These are phyloP conservation scores for Irineochytrium annulatum DNA, from an alignment of 192 early-diverging fungal species.

Conservation along the genomic window DNA sequence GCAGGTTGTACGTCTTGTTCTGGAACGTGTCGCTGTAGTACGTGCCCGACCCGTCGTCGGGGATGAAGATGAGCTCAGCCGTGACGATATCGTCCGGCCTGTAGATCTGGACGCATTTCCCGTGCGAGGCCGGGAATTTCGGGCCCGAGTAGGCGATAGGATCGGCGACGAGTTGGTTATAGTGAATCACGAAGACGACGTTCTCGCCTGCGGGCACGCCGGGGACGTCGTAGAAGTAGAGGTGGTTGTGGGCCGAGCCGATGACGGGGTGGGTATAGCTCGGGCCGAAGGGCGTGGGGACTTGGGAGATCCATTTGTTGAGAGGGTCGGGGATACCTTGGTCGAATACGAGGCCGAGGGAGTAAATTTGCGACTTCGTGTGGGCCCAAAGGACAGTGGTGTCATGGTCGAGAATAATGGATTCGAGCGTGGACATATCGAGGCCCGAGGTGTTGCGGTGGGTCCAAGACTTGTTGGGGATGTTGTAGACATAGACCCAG, in stretches of 20 bases:
- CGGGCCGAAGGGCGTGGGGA: constrained; percentile 15
- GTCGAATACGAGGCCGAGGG: too few species aligned
- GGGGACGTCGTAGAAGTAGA: constrained; percentile 20
- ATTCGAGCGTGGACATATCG: too few species aligned
- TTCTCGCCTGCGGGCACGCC: constrained; percentile 6
- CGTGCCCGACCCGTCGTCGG: constrained; percentile 11
- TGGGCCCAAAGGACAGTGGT: too few species aligned
- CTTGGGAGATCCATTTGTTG: too few species aligned
- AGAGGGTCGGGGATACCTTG: too few species aligned
- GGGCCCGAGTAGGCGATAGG: background rate
- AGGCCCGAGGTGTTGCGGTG: too few species aligned
- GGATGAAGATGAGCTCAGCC: constrained; percentile 9
- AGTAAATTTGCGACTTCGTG: too few species aligned
- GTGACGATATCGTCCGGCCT: constrained; percentile 2
- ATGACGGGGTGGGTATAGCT: constrained; percentile 12
- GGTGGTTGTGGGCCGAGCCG: constrained; percentile 21
- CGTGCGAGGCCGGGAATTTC: background rate
- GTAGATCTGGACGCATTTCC: constrained; percentile 4
- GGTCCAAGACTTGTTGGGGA: too few species aligned
- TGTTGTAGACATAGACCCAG: too few species aligned
- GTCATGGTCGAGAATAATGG: too few species aligned
- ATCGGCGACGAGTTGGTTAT: constrained; percentile 10
- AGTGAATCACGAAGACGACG: constrained; percentile 21
- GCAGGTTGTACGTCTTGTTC: constrained; percentile 9
- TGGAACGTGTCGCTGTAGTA: constrained; percentile 7